A percentile compares a stretch with the other conserved stretches of the same genome.
Evolutionary conservation across 2,329 filamentous ascomycete genomes (phyloP).

Genomic region (Stenocarpella maydis): DNA sequence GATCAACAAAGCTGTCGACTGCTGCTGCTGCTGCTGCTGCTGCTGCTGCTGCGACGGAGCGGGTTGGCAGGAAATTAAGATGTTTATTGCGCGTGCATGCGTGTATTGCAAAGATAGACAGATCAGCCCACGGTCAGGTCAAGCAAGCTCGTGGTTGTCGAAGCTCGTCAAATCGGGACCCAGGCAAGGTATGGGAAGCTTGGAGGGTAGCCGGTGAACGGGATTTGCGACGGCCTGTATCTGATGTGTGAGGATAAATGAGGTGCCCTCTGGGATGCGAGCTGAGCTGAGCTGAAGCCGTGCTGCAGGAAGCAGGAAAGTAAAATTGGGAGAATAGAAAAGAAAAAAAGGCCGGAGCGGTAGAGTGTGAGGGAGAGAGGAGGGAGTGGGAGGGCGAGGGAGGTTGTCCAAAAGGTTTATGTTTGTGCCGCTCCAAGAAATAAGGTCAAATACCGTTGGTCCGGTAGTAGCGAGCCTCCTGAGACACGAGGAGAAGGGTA

Average conservation of each 20-base stretch:
- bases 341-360: slow-evolving; percentile 29
- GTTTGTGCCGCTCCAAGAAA: slow-evolving; percentile 39
- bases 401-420: slow-evolving; percentile 16
- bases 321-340: slow-evolving; percentile 35
- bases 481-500: slow-evolving; percentile 43
- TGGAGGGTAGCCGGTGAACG: slow-evolving; percentile 41
- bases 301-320: slow-evolving; percentile 29
- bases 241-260: slow-evolving; percentile 44
- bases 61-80: slow-evolving; percentile 48
- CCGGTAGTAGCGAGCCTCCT: slow-evolving; percentile 44
- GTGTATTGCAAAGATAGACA: slow-evolving; percentile 33
- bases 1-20: slow-evolving; percentile 29
- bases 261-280: slow-evolving; percentile 45
- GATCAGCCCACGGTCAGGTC: slow-evolving; percentile 43
- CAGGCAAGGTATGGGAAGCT: slow-evolving; percentile 40
- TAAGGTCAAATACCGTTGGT: slow-evolving; percentile 39
- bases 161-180: slow-evolving; percentile 44
- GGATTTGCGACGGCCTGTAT: slow-evolving; percentile 48
- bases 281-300: too few relatives aligned
- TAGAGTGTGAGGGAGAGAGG: too few relatives aligned
- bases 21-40: background rate
- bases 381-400: slow-evolving; percentile 1
- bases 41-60: background rate
- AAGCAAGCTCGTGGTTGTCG: slow-evolving; percentile 42
- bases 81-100: slow-evolving; percentile 44